A percentile compares a stretch with the other conserved stretches of the same genome.
These are phyloP conservation scores for Eurotiales sp. DNA, from an alignment of 2,329 filamentous ascomycete genomes.

Conservation along the genomic window DNA sequence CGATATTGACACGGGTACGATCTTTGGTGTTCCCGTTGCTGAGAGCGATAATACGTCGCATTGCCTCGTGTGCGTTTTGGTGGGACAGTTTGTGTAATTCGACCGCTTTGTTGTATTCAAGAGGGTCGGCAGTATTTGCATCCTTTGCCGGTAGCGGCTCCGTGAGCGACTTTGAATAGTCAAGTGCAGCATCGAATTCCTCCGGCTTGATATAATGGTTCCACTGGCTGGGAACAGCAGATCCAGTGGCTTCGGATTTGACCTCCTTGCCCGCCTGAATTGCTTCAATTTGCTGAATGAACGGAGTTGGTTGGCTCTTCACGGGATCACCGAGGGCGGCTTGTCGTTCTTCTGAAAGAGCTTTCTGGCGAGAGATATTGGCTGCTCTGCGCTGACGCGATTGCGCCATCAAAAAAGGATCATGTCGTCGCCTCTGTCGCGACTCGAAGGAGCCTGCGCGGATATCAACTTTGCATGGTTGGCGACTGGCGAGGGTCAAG, in stretches of 20 bases:
- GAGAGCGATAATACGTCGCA: conserved; percentile 74
- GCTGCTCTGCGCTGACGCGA: conserved; percentile 78
- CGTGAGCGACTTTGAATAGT: conserved; percentile 64
- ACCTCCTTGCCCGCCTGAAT: conserved; percentile 35
- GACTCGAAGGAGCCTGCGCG: conserved; percentile 63
- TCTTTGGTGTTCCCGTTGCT: conserved; percentile 75
- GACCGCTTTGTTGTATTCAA: conserved; percentile 33
- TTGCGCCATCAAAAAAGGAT: conserved; percentile 79
- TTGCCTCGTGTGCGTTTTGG: conserved; percentile 66
- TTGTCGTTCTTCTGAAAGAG: conserved; percentile 63
- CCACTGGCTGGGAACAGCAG: conserved; percentile 43
- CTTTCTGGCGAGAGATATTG: conserved; percentile 71
- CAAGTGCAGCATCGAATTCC: conserved; percentile 64
- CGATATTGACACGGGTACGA: conserved; percentile 74
- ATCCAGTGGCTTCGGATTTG: conserved; percentile 8
- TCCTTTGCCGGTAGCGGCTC: conserved; percentile 31
- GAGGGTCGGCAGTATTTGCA: conserved; percentile 33
- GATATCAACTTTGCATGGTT: conserved; percentile 50
- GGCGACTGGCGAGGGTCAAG: conserved; percentile 53
- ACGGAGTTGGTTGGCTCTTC: conserved; percentile 73
- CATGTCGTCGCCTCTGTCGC: conserved; percentile 64
- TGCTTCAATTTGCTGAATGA: conserved; percentile 74
- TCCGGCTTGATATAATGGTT: conserved; percentile 71
- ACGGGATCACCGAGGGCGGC: conserved; percentile 71
- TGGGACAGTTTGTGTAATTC: conserved; percentile 55